Percentiles rank a stretch among this genome's conserved stretches.
phyloP scores from a whole-genome alignment of 2,329 filamentous ascomycete genomes.

The Aureobasidium lini region DNA sequence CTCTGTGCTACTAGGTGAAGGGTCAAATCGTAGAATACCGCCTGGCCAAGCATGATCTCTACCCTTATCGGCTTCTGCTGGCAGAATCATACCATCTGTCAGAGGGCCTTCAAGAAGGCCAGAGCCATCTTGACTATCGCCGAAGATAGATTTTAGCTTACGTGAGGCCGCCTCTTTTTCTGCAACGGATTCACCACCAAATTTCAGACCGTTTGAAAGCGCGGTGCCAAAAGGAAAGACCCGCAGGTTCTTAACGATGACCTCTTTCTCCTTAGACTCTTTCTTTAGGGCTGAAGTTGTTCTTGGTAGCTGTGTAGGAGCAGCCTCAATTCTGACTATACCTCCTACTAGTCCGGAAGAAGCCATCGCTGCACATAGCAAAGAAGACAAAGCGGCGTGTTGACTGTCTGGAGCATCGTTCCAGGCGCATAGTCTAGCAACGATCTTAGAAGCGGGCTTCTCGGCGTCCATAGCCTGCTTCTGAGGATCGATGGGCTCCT shows the following conservation, averaged over 20 bases:
- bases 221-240: constrained; percentile 62
- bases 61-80: constrained; percentile 49
- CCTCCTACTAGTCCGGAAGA: constrained; percentile 71
- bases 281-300: constrained; percentile 43
- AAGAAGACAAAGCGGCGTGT: constrained; percentile 69
- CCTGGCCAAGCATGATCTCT: constrained; percentile 65
- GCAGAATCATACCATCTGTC: constrained; percentile 79
- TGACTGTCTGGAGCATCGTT: constrained; percentile 77
- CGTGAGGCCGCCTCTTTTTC: constrained; percentile 71
- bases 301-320: constrained; percentile 62
- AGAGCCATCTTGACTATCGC: constrained; percentile 45
- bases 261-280: constrained; percentile 32
- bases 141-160: constrained; percentile 65
- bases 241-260: constrained; percentile 59
- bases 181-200: constrained; percentile 79
- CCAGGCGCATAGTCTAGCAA: constrained; percentile 73
- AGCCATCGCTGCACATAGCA: constrained; percentile 67
- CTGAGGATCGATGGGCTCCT: constrained; percentile 64
- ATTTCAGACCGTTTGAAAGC: constrained; percentile 55
- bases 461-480: constrained; percentile 56
- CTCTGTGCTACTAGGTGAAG: constrained; percentile 33
- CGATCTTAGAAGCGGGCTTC: constrained; percentile 56
- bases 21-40: constrained; percentile 73
- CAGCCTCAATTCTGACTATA: constrained; percentile 78
- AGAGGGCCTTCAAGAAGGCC: constrained; percentile 74